These are phyloP conservation scores for Biscogniauxia marginata DNA, from an alignment of 2,329 filamentous ascomycete genomes.

Conservation along the genomic window DNA sequence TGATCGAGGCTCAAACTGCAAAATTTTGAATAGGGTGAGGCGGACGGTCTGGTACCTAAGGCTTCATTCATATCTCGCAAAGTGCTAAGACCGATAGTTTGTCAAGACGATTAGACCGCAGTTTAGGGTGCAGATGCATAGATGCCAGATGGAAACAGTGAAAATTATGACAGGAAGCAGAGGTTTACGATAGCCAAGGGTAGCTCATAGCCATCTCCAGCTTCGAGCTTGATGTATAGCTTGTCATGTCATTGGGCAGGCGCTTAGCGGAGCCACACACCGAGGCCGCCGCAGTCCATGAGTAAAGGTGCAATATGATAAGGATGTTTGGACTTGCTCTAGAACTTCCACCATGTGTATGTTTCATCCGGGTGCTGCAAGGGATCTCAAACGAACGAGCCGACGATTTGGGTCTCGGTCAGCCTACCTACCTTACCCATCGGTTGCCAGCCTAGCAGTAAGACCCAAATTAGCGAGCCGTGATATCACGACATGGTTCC, in stretches of 20 bases:
- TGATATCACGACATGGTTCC: slow-evolving; percentile 7
- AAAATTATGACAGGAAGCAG: not conserved
- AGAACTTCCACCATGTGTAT: slow-evolving; percentile 6
- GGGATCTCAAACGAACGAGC: slow-evolving; percentile 11
- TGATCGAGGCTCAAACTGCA: slow-evolving; percentile 23
- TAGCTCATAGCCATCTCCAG: not conserved
- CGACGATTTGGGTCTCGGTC: slow-evolving; percentile 16
- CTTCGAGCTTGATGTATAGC: not conserved
- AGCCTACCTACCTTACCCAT: slow-evolving; percentile 3
- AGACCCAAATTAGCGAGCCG: slow-evolving; percentile 4
- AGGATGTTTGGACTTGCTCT: slow-evolving; percentile 1
- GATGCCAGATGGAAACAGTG: not conserved
- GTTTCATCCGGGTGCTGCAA: slow-evolving; percentile 8
- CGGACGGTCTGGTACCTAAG: slow-evolving; percentile 10
- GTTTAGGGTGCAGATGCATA: not conserved
- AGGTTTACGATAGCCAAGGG: not conserved
- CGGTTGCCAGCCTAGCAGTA: not conserved
- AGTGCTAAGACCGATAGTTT: not conserved
- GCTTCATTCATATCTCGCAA: slow-evolving; percentile 3
- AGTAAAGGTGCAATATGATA: not conserved
- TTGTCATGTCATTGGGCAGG: not conserved
- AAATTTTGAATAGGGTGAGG: slow-evolving; percentile 13
- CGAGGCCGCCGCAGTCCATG: not conserved
- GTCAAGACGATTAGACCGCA: not conserved
- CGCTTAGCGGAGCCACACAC: not conserved